A percentile compares a stretch with the other conserved stretches of the same genome.
Conservation (phyloP, 306 rosid genomes). For the Castanea mollissima region DNA sequence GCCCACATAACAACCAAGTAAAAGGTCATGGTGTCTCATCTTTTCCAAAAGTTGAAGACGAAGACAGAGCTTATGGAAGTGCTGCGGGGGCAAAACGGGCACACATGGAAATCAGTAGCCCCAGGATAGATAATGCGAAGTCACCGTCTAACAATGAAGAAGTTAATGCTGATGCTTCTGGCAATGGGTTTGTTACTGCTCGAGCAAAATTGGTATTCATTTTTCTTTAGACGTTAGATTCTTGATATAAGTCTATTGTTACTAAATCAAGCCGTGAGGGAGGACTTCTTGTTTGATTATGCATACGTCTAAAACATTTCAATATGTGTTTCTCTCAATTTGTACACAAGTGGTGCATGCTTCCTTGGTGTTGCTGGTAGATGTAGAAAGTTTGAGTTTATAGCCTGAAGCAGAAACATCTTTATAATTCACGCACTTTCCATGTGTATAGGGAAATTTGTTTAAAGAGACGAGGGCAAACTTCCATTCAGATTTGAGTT, state of each 20-base stretch:
- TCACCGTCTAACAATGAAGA: constrained; percentile 65
- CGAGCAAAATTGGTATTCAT: constrained; percentile 57
- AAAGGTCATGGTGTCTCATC: constrained; percentile 41
- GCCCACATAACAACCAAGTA: constrained; percentile 26
- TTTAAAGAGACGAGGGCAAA: neutral
- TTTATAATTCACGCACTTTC: no score
- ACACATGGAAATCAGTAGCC: constrained; percentile 54
- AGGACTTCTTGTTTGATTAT: neutral
- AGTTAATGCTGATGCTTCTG: constrained; percentile 39
- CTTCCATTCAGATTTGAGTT: neutral
- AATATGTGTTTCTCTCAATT: neutral
- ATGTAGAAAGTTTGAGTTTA: neutral
- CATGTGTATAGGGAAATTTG: neutral
- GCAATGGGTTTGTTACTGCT: constrained; percentile 70
- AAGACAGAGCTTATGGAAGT: constrained; percentile 53
- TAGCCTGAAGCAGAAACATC: neutral
- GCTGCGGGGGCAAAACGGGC: constrained; percentile 49
- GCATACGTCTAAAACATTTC: neutral
- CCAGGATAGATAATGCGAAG: constrained; percentile 45
- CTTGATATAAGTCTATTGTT: neutral
- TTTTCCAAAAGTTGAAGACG: constrained; percentile 48
- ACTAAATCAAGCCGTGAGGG: neutral
- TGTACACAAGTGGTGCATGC: neutral
- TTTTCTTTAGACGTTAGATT: neutral
- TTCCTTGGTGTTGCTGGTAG: neutral